Conservation (phyloP, 352 stramenopile species). For the Globisporangium okanoganense region DNA sequence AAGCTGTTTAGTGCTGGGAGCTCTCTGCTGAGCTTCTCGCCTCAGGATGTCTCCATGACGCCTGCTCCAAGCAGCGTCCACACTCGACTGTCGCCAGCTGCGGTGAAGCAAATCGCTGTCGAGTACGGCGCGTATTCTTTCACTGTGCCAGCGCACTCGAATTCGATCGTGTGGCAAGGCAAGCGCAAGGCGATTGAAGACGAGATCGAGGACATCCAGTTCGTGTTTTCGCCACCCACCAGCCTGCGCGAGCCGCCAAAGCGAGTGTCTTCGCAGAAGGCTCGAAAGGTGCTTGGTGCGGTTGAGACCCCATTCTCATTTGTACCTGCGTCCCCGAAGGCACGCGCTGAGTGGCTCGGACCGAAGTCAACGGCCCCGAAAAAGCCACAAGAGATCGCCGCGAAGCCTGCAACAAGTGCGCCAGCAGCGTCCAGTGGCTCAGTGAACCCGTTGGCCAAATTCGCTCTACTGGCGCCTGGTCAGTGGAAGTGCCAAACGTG, state of each 20-base stretch:
- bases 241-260: conserved; percentile 56
- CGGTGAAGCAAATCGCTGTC: conserved; percentile 7
- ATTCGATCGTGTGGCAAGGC: conserved; percentile 10
- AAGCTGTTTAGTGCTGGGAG: conserved; percentile 14
- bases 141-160: conserved; percentile 30
- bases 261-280: conserved; percentile 22
- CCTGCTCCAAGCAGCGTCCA: conserved; percentile 17
- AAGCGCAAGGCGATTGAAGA: conserved; percentile 15
- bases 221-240: conserved; percentile 62
- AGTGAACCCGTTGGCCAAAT: conserved; percentile 5
- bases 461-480: not conserved
- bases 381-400: conserved; percentile 12
- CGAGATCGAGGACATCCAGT: conserved; percentile 48
- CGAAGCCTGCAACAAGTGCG: conserved; percentile 13
- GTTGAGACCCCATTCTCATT: conserved; percentile 56
- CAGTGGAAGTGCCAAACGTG: conserved; percentile 1
- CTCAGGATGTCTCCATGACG: conserved; percentile 37
- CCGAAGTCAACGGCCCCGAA: conserved; percentile 22
- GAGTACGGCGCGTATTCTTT: conserved; percentile 46
- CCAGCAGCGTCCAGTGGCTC: conserved; percentile 10
- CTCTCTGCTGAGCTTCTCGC: conserved; percentile 22
- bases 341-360: conserved; percentile 36
- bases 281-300: conserved; percentile 18
- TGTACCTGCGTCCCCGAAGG: conserved; percentile 58
- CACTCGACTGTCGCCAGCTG: conserved; percentile 1